Conservation (phyloP, 2,329 filamentous ascomycete genomes). For the Neospermospora avenae region DNA sequence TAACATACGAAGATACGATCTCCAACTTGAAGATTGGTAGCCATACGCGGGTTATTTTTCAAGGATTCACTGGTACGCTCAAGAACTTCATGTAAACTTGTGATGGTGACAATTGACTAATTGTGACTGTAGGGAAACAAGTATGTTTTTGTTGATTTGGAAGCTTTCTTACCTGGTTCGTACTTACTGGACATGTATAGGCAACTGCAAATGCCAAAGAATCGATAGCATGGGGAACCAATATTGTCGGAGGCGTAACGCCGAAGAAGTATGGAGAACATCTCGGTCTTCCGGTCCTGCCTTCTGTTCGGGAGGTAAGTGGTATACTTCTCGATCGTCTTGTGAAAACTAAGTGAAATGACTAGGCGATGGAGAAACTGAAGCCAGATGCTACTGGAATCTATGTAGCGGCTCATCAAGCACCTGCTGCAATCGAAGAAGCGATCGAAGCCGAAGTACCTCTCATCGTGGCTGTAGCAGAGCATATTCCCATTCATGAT, state of each 20-base stretch:
- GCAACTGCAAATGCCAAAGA: slow-evolving; percentile 75
- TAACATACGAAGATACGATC: slow-evolving; percentile 51
- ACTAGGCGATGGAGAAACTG: slow-evolving; percentile 63
- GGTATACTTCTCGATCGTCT: too few relatives aligned
- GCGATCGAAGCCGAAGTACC: slow-evolving; percentile 75
- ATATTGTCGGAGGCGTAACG: slow-evolving; percentile 75
- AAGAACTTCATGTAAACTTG: neutral
- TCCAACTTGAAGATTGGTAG: slow-evolving; percentile 63
- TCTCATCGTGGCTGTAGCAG: slow-evolving; percentile 71
- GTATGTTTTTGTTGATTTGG: slow-evolving; percentile 8
- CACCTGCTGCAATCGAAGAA: slow-evolving; percentile 71
- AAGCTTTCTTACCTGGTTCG: neutral
- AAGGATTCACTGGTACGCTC: slow-evolving; percentile 61
- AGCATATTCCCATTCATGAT: slow-evolving; percentile 72
- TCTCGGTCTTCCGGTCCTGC: slow-evolving; percentile 68
- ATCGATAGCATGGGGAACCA: slow-evolving; percentile 74
- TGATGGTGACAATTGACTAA: slow-evolving; percentile 1
- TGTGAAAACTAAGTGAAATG: neutral
- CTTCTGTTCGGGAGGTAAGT: slow-evolving; percentile 57
- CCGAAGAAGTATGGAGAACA: slow-evolving; percentile 69
- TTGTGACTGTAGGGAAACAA: slow-evolving; percentile 32
- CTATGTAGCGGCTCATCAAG: slow-evolving; percentile 74
- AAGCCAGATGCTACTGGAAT: slow-evolving; percentile 77
- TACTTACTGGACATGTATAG: slow-evolving; percentile 32
- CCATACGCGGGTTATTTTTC: slow-evolving; percentile 66